Base-by-base conservation (phyloP, 257 asterid genomes). In the Avicennia marina region DNA sequence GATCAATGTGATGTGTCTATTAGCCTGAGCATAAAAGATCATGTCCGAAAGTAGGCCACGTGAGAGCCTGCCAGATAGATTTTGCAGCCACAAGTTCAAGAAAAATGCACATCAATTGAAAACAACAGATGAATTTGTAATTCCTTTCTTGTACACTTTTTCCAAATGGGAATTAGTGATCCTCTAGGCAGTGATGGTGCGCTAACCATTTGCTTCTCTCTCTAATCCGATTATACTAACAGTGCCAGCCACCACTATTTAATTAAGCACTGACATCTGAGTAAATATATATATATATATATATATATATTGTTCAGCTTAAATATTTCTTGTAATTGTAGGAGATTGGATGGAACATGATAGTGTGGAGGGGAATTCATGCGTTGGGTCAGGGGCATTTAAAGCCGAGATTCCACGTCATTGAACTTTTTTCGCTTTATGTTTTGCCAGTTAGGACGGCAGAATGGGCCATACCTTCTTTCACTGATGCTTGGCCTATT, bases 401-500 rank as follows among this genome's bases (percentile, higher is more conserved):
- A 36, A 36, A 12, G 41, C 41, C 12, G 12, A 11, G 13, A 11
- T 36, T 7, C 9, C 41, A 36, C 41, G 41, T 36, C 41, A 36
- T 36, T 11, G 41, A 36, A 36, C 41, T 36, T 36, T 36, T 36
- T 11, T 12, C 41, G 56, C 49, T 53, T 1, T 41, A 51, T 60
- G 56, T 53, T 17, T n/a, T 27, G 57, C 33, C 36, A 42, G 27
- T 43, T 18, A 17, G 38, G 53, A 60, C 19, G 66, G 57, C 39
- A 43, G 54, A 40, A 51, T 53, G 65, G 56, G 44, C 55, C 57
- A 55, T 24, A 31, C 26, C 2, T 2, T 15, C 76, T 75, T 77
- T 83, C 87, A 80, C 91, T 34, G 70, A 15, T 50, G 42, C 58
- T 29, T 54, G 25, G 58, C 17, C 59, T 75, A 80, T 46, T 77